Base-by-base conservation (phyloP, 2,329 filamentous ascomycete genomes). In the Zasmidium angulare region DNA sequence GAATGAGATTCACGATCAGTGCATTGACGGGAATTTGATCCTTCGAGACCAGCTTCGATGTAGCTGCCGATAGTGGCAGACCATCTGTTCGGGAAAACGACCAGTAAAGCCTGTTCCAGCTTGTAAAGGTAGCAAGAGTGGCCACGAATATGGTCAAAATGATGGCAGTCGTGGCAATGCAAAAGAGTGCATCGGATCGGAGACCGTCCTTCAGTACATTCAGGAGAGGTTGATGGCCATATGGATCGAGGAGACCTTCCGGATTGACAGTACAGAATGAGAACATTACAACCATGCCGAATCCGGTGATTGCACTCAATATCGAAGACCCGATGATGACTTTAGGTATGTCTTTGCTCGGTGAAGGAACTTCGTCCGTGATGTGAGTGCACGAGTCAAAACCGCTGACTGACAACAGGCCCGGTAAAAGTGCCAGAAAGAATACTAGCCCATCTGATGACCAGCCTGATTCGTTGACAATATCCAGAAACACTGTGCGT, bases 361-460 rank as follows among this genome's bases (percentile, higher is more conserved):
- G 76, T 10, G 63, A 60, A 23, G 72, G 72, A 11, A 68, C 55
- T 62, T 77, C 73, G 22, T 58, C 55, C 4, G 36, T 40, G 12
- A 55, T 31, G 46, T 49, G 46, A 10, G 46, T 26, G 23, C 20
- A 22, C 4, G 20, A 49, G 20, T 51, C 49, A 11, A 36, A 29
- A 3, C 49, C 49, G 23, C n/a, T 36, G 22, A 29, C 11, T 11
- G 49, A 26, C 9, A 36, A 17, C 4, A 51, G 9, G 9, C 49
- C 49, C 9, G 22, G 22, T 14, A 51, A 21, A 26, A 36, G 19
- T 3, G 22, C 49, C 11, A 51, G 49, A 12, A 51, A 29, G 49
- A 51, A 51, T 3, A 36, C 49, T 7, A 51, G 19, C 3, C 49
- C 49, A 12, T 26, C 22, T 14, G 26, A 51, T 3, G 49, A 36